These are phyloP conservation scores for Phascolomyces articulosus DNA, from an alignment of 371 early-diverging fungal species.

Conservation along the genomic window DNA sequence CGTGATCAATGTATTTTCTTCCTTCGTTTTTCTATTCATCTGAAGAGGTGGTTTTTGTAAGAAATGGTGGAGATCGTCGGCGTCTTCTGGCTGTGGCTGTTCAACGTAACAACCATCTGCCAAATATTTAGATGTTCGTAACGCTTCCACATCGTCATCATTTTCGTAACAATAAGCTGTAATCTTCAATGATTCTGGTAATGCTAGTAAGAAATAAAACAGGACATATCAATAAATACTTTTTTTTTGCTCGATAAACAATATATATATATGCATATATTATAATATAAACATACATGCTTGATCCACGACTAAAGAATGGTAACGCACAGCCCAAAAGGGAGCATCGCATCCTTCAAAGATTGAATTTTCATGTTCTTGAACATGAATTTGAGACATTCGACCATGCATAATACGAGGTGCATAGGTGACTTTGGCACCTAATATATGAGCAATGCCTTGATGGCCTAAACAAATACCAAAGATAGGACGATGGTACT, in stretches of 20 bases:
- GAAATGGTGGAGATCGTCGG: constrained; percentile 24
- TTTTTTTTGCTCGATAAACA: too few relatives aligned
- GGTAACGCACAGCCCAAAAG: constrained; percentile 88
- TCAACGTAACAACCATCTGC: constrained; percentile 20
- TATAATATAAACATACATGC: constrained; percentile 34
- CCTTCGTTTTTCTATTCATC: not conserved
- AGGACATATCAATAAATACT: too few relatives aligned
- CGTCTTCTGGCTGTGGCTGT: not conserved
- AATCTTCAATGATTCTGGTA: constrained; percentile 56
- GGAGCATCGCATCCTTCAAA: constrained; percentile 64
- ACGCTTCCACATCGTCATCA: constrained; percentile 45
- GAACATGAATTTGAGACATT: constrained; percentile 60
- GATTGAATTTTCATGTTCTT: constrained; percentile 35
- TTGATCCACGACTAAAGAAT: constrained; percentile 80
- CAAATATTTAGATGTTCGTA: constrained; percentile 32
- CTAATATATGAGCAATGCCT: constrained; percentile 82
- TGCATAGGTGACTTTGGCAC: constrained; percentile 76
- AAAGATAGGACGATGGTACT: constrained; percentile 76
- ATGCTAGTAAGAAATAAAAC: constrained; percentile 43
- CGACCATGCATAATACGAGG: constrained; percentile 87
- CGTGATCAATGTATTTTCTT: too few relatives aligned
- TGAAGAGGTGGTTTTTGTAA: constrained; percentile 20
- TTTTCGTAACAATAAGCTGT: constrained; percentile 63
- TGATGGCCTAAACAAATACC: constrained; percentile 99
- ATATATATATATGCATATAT: too few relatives aligned